phyloP scores from a whole-genome alignment of 441 rosid genomes.

The Pelargonium cotyledonis region DNA sequence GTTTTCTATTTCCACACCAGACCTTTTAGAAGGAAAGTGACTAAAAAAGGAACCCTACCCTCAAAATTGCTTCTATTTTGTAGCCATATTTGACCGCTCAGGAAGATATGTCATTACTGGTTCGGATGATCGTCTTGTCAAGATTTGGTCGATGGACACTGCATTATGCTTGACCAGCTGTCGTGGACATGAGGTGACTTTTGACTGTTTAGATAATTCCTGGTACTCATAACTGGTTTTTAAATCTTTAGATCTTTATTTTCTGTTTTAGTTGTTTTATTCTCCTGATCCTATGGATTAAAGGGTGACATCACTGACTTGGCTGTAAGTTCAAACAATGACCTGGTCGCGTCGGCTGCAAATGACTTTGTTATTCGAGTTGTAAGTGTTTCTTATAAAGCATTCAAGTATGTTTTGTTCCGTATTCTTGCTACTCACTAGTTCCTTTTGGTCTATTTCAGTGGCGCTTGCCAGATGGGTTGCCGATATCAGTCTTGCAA shows the following conservation, averaged over 20 bases:
- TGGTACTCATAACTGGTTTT: constrained; percentile 13
- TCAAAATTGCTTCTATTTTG: constrained; percentile 29
- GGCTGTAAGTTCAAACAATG: constrained; percentile 96
- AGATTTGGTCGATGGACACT: constrained; percentile 99
- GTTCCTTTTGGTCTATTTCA: constrained; percentile 35
- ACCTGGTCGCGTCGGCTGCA: constrained; percentile 91
- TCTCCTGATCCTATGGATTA: constrained; percentile 27
- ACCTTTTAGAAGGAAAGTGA: not conserved
- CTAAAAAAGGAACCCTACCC: not conserved
- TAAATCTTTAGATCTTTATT: constrained; percentile 19
- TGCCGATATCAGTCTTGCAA: constrained; percentile 82
- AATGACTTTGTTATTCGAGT: constrained; percentile 93
- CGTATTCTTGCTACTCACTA: constrained; percentile 16
- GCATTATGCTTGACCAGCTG: constrained; percentile 99
- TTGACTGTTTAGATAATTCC: constrained; percentile 23
- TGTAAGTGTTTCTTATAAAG: constrained; percentile 46
- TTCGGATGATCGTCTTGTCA: constrained; percentile 98
- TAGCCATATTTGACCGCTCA: constrained; percentile 93
- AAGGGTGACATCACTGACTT: constrained; percentile 99
- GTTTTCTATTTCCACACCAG: not conserved
- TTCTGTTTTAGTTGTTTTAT: constrained; percentile 13
- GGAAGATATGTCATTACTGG: constrained; percentile 99
- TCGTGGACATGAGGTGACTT: constrained; percentile 98
- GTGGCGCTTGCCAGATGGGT: constrained; percentile 99
- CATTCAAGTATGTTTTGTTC: constrained; percentile 13